A percentile compares a stretch with the other conserved stretches of the same genome.
Conservation (phyloP, 495 filamentous ascomycete species). For the Lophiostoma macrostomum region DNA sequence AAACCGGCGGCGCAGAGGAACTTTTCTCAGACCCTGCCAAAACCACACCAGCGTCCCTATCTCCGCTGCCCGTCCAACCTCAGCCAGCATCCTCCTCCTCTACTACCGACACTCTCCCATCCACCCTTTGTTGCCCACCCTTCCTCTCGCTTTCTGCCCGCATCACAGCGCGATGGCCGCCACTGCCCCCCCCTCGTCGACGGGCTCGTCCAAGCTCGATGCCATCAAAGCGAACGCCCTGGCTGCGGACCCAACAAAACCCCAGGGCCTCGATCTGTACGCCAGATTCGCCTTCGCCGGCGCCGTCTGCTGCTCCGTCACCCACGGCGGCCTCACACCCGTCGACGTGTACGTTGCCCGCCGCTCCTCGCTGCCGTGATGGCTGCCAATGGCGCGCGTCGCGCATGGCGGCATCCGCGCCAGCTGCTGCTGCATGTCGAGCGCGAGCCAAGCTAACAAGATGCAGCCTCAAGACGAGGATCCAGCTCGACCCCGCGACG, state of each 20-base stretch:
- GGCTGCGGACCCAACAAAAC: constrained; percentile 38
- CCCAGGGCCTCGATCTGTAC: constrained; percentile 43
- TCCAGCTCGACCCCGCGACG: constrained; percentile 46
- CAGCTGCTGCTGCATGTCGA: neutral
- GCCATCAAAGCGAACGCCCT: constrained; percentile 37
- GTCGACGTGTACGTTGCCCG: constrained; percentile 90
- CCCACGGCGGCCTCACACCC: constrained; percentile 86
- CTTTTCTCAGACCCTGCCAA: neutral
- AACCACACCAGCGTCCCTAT: constrained; percentile 1
- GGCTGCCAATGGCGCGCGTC: constrained; percentile 19
- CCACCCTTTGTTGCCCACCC: neutral
- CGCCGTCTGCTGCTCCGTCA: constrained; percentile 91
- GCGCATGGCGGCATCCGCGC: constrained; percentile 4
- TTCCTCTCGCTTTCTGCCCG: constrained; percentile 3
- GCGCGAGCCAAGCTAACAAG: constrained; percentile 19
- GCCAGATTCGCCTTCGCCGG: constrained; percentile 86
- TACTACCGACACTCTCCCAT: neutral
- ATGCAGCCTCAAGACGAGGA: constrained; percentile 45
- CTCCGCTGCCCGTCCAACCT: neutral
- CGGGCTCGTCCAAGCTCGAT: constrained; percentile 43
- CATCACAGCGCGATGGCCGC: constrained; percentile 18
- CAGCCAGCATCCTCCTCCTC: constrained; percentile 10
- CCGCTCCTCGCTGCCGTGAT: neutral
- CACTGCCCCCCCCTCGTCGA: constrained; percentile 35
- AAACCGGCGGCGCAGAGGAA: constrained; percentile 10